These are phyloP conservation scores for Nigrospora osmanthi DNA, from an alignment of 2,329 filamentous ascomycete species.

Conservation along the genomic window DNA sequence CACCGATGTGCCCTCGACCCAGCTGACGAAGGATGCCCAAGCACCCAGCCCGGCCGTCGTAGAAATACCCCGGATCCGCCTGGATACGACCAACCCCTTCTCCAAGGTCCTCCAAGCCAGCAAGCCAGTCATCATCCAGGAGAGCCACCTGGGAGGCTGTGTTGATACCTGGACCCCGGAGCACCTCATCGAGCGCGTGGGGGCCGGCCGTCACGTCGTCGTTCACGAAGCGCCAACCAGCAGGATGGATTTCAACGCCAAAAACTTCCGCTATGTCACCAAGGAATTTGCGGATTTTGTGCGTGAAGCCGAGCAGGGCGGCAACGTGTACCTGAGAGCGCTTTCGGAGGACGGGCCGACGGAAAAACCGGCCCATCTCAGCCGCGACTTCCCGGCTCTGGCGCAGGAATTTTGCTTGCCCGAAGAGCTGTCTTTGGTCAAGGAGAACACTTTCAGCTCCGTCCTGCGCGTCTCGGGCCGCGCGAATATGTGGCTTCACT, in stretches of 20 bases:
- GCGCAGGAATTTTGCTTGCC: constrained; percentile 65
- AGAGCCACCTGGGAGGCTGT: constrained; percentile 60
- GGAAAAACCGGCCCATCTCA: constrained; percentile 61
- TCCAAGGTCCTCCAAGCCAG: constrained; percentile 45
- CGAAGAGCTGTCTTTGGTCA: constrained; percentile 47
- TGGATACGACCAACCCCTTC: constrained; percentile 52
- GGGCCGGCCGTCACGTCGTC: constrained; percentile 55
- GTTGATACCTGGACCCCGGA: constrained; percentile 57
- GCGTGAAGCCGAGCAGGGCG: constrained; percentile 47
- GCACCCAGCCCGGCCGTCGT: background rate
- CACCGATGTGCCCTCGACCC: too few species aligned
- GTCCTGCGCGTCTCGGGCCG: constrained; percentile 72
- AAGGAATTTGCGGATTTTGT: constrained; percentile 62
- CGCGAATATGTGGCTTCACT: constrained; percentile 85
- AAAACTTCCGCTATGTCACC: constrained; percentile 74
- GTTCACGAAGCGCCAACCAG: constrained; percentile 61
- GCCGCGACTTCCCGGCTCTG: constrained; percentile 63
- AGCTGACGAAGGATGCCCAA: too few species aligned
- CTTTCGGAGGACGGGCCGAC: constrained; percentile 63
- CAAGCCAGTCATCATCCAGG: constrained; percentile 58
- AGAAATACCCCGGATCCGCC: constrained; percentile 41
- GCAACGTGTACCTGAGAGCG: constrained; percentile 68
- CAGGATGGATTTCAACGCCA: constrained; percentile 72
- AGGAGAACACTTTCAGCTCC: constrained; percentile 64
- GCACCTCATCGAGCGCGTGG: constrained; percentile 58